These are phyloP conservation scores for Stereocaulon alpinum DNA, from an alignment of 495 filamentous ascomycete species.

Conservation along the genomic window DNA sequence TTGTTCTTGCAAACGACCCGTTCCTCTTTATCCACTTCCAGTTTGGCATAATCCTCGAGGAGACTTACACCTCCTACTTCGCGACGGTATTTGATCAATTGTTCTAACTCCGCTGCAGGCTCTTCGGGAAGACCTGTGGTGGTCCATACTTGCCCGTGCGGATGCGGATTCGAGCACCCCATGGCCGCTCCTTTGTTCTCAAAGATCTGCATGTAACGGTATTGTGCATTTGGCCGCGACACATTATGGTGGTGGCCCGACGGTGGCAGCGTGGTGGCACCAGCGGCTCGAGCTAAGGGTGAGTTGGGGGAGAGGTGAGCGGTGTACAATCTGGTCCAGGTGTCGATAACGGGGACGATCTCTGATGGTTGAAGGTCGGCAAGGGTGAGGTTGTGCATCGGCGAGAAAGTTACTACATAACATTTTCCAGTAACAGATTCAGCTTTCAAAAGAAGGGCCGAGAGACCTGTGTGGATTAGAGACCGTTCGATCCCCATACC, in stretches of 20 bases:
- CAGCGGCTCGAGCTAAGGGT: conserved; percentile 45
- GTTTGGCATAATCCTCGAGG: conserved; percentile 73
- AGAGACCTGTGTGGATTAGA: conserved; percentile 43
- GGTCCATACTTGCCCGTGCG: conserved; percentile 94
- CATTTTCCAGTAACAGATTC: conserved; percentile 89
- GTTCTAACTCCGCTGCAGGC: conserved; percentile 61
- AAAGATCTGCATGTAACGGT: conserved; percentile 97
- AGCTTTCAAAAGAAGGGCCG: conserved; percentile 71
- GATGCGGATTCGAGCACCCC: conserved; percentile 98
- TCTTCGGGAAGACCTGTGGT: conserved; percentile 85
- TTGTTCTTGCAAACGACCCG: conserved; percentile 80
- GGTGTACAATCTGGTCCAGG: conserved; percentile 83
- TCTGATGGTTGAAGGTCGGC: conserved; percentile 64
- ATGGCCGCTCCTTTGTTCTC: conserved; percentile 98
- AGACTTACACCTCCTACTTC: conserved; percentile 64
- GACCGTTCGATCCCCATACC: background rate
- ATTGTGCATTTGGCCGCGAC: conserved; percentile 57
- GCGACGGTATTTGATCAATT: conserved; percentile 63
- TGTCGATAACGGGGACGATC: conserved; percentile 66
- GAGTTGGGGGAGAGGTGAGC: conserved; percentile 64
- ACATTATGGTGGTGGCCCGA: conserved; percentile 34
- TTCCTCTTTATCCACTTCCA: conserved; percentile 74
- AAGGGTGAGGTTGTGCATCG: conserved; percentile 81
- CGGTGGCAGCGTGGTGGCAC: conserved; percentile 40
- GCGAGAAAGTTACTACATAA: conserved; percentile 91